Evolutionary conservation across 441 rosid genomes (phyloP), one percentile per base, ranked within the genome.

Genomic region (Populus hybrid): DNA sequence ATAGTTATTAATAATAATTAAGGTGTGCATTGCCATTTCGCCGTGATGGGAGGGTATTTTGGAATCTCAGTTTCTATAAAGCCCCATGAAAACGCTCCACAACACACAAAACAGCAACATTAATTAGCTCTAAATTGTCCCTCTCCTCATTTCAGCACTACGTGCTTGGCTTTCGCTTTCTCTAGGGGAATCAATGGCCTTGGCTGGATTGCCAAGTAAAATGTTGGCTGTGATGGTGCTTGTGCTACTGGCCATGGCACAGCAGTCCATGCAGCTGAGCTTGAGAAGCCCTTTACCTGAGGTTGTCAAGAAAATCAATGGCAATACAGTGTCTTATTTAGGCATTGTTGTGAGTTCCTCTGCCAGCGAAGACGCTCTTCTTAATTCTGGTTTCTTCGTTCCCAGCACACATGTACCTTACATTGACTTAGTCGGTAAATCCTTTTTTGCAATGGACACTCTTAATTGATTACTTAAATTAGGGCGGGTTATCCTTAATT

Each of bases 231-330:
- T 73, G 67, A n/a, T 73, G 81, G 38, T 74, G 67, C 57, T 77
- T 35, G 80, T 68, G 18, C n/a, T 84, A 65, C 18, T 75, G 72
- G 72, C 65, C 6, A 67, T 67, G 78, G 72, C 28, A 11, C 78
- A 75, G 46, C 72, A 68, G 66, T 46, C 78, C 32, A n/a, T 67
- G 66, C 78, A 75, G 54, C 32, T 42, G 28, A 46, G 4, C 23
- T 1, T 32, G 18, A 28, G n/a, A 40, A 21, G 30, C n/a, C 72
- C 72, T 10, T 26, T 57, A 3, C 46, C 14, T 12, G 14, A 6
- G 2, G 1, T 6, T 21, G 14, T 3, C 40, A 21, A 59, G 14
- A 30, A 9, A 9, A 57, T 73, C 68, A 73, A 11, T 14, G 9
- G 9, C 10, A 21, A 34, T 10, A 18, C 10, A n/a, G 26, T 46